Conservation (phyloP, 257 asterid genomes). For the Fraxinus anomala region DNA sequence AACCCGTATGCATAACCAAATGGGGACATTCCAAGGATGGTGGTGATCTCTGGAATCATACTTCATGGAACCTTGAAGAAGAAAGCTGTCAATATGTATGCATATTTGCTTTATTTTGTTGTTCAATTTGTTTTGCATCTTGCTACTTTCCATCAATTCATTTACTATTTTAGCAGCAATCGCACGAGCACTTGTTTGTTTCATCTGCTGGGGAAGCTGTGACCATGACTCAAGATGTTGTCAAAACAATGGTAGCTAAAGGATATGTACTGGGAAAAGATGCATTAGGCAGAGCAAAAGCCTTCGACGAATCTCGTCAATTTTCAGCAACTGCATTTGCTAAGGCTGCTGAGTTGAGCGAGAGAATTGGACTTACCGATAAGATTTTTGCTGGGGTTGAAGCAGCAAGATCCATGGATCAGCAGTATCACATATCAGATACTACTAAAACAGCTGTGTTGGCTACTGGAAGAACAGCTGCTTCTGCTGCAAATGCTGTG, state of each 20-base stretch:
- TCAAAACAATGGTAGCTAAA: slow-evolving; percentile 72
- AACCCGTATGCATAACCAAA: slow-evolving; percentile 81
- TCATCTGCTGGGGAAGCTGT: slow-evolving; percentile 92
- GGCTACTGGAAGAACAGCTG: slow-evolving; percentile 80
- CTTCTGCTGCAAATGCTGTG: slow-evolving; percentile 75
- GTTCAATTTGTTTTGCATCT: not conserved
- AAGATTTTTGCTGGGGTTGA: slow-evolving; percentile 83
- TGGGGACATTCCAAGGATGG: slow-evolving; percentile 84
- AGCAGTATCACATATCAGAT: slow-evolving; percentile 60
- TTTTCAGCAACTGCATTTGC: slow-evolving; percentile 94
- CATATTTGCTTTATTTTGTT: not conserved
- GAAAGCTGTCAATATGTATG: slow-evolving; percentile 54
- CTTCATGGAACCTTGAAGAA: slow-evolving; percentile 68
- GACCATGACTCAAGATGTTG: slow-evolving; percentile 81
- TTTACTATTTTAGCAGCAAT: slow-evolving; percentile 33
- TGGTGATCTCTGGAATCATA: slow-evolving; percentile 58
- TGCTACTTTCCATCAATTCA: not conserved
- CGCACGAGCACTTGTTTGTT: slow-evolving; percentile 38
- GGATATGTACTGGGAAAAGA: slow-evolving; percentile 87
- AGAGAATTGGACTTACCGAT: slow-evolving; percentile 71
- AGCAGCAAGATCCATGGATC: slow-evolving; percentile 62
- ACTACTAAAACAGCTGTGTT: slow-evolving; percentile 73
- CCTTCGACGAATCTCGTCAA: slow-evolving; percentile 82
- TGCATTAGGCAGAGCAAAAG: slow-evolving; percentile 75
- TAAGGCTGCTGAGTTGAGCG: slow-evolving; percentile 83